phyloP scores from a whole-genome alignment of 106 monocot species.

The Dioscorea dumetorum region DNA sequence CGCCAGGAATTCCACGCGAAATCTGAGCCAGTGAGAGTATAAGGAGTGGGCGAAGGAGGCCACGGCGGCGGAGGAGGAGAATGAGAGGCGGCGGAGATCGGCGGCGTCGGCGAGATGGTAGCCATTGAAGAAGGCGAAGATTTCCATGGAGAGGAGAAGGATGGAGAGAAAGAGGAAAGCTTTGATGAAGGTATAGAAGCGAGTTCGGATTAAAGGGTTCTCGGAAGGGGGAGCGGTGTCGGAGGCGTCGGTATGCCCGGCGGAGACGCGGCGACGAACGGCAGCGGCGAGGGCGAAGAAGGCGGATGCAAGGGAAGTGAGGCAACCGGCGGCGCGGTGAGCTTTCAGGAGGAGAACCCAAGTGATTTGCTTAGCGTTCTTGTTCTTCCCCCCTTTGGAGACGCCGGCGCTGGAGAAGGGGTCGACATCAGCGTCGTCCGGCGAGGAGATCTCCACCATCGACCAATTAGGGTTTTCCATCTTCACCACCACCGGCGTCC shows the following conservation, averaged over 20 bases:
- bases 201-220: slow-evolving; percentile 19
- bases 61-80: slow-evolving; percentile 25
- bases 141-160: slow-evolving; percentile 49
- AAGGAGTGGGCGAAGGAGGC: slow-evolving; percentile 35
- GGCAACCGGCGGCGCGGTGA: slow-evolving; percentile 80
- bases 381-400: slow-evolving; percentile 34
- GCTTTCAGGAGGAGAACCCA: slow-evolving; percentile 89
- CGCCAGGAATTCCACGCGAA: slow-evolving; percentile 66
- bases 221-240: not conserved
- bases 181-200: slow-evolving; percentile 65
- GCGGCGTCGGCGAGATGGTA: slow-evolving; percentile 26
- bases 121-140: slow-evolving; percentile 45
- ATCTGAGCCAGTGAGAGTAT: slow-evolving; percentile 51
- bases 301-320: slow-evolving; percentile 49
- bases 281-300: slow-evolving; percentile 37
- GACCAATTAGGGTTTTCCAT: slow-evolving; percentile 89
- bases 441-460: slow-evolving; percentile 31
- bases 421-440: slow-evolving; percentile 4
- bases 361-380: slow-evolving; percentile 86
- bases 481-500: slow-evolving; percentile 74
- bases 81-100: slow-evolving; percentile 18
- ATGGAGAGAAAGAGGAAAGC: slow-evolving; percentile 52
- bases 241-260: slow-evolving; percentile 49
- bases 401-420: not conserved
- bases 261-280: slow-evolving; percentile 54